Conservation (phyloP, 2,329 filamentous ascomycete species). For the Talaromyces islandicus region DNA sequence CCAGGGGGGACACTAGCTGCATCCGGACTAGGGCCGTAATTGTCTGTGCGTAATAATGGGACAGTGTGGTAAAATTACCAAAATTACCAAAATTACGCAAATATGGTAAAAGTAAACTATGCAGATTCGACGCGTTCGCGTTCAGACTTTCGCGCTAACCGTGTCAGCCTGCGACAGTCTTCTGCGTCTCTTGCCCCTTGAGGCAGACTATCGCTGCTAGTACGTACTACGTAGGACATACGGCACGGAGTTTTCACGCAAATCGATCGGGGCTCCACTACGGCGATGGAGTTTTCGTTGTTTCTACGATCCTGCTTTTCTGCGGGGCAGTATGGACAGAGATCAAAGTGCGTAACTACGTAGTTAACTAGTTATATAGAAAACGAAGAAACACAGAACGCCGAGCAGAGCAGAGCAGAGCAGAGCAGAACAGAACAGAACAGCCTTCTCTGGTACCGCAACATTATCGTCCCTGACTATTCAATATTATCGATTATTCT, state of each 20-base stretch:
- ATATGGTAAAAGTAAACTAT: neutral
- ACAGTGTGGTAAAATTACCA: neutral
- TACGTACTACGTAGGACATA: too few species aligned
- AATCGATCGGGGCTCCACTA: neutral
- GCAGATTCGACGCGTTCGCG: neutral
- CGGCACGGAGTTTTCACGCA: neutral
- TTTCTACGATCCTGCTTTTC: neutral
- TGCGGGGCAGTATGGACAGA: neutral
- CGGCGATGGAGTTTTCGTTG: neutral
- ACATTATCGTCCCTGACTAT: too few species aligned
- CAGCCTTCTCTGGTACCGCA: neutral
- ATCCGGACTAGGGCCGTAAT: neutral
- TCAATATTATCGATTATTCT: too few species aligned
- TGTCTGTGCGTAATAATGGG: neutral
- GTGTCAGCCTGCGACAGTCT: neutral
- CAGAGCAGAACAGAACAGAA: too few species aligned
- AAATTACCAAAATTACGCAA: too few species aligned
- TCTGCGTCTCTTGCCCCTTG: too few species aligned
- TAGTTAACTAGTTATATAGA: too few species aligned
- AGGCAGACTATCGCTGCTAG: neutral
- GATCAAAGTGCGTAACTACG: too few species aligned
- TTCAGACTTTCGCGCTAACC: neutral
- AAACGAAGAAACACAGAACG: too few species aligned
- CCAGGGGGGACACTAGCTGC: neutral
- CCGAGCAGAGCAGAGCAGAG: too few species aligned